Conservation (phyloP, 2,329 filamentous ascomycete species). For the Penicillium freii region DNA sequence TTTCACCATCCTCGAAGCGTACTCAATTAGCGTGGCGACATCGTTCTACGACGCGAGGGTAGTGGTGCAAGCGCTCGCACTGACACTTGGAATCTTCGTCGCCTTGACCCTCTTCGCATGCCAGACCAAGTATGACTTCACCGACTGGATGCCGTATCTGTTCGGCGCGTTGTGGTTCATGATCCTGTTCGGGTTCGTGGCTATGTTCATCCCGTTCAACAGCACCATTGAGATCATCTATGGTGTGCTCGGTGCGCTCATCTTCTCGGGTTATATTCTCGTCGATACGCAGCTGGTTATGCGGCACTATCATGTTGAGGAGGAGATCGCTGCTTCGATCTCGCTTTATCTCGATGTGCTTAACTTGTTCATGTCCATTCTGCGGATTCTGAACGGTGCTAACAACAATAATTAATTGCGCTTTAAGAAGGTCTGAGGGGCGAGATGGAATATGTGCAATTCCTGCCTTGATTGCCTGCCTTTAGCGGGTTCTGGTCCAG, state of each 20-base stretch:
- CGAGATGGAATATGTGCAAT: not conserved
- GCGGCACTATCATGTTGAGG: conserved; percentile 94
- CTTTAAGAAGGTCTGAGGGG: not conserved
- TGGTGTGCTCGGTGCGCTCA: conserved; percentile 73
- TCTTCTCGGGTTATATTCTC: conserved; percentile 93
- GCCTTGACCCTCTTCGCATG: conserved; percentile 78
- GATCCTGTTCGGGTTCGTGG: conserved; percentile 90
- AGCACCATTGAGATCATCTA: conserved; percentile 82
- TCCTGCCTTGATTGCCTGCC: not conserved
- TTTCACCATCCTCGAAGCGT: conserved; percentile 91
- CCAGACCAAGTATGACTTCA: conserved; percentile 98
- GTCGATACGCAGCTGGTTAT: conserved; percentile 96
- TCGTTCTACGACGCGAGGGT: conserved; percentile 82
- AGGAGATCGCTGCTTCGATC: conserved; percentile 94
- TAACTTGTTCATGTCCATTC: conserved; percentile 93
- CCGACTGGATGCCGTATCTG: conserved; percentile 92
- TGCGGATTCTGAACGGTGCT: conserved; percentile 86
- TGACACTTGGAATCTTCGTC: conserved; percentile 70
- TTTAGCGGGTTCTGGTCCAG: not conserved
- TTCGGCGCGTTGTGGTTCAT: conserved; percentile 88
- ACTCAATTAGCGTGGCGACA: conserved; percentile 87
- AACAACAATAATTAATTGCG: conserved; percentile 78
- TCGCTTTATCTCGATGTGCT: conserved; percentile 94
- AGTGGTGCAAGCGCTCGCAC: conserved; percentile 83
- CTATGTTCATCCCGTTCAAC: conserved; percentile 80